Evolutionary conservation across 179 eudicot genomes (phyloP), one percentile per base, ranked within the genome.

Genomic region (Gypsophila paniculata): DNA sequence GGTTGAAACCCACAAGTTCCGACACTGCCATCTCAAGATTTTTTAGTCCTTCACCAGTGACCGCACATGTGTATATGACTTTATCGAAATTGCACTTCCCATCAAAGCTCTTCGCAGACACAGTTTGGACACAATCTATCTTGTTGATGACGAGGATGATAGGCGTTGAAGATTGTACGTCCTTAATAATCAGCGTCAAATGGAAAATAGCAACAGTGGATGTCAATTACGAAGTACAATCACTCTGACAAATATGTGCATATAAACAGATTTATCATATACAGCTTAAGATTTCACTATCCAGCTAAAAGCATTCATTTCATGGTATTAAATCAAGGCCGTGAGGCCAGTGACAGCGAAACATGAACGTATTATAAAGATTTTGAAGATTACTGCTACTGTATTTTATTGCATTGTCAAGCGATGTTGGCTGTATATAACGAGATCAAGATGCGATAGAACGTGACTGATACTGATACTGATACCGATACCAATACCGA

Each of bases 121-220:
- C 61, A 51, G 86, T 82, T 74, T 81, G 74, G 71, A 85, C 86
- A 72, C 94, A 82, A 77, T 95, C 98, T 74, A 92, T 83, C 79
- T 92, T 95, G 82, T 95, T 95, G 84, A 92, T 74, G 72, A 88
- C 98, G 72, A 95, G 96, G 75, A 95, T 79, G 32, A 87, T 74
- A 19, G 99, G 96, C 26, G 93, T 76, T 19, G 80, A 77, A 65
- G 88, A 87, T 64, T 80, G 79, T 38, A 69, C 59, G 69, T 79
- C 82, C 82, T 79, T 62, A 57, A 51, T 13, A 68, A 53, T 69
- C 69, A 58, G 39, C 42, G 51, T 59, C 39, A 64, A n/a, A 38
- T 53, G 17, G 44, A 38, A 69, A 52, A 38, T 49, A 10, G 6
- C 9, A 8, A 60, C 61, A 52, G 51, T 57, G 26, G 23, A 12